Evolutionary conservation across 495 filamentous ascomycete species (phyloP), one percentile per base, ranked within the genome.

Genomic region (Annulohypoxylon maeteangense): DNA sequence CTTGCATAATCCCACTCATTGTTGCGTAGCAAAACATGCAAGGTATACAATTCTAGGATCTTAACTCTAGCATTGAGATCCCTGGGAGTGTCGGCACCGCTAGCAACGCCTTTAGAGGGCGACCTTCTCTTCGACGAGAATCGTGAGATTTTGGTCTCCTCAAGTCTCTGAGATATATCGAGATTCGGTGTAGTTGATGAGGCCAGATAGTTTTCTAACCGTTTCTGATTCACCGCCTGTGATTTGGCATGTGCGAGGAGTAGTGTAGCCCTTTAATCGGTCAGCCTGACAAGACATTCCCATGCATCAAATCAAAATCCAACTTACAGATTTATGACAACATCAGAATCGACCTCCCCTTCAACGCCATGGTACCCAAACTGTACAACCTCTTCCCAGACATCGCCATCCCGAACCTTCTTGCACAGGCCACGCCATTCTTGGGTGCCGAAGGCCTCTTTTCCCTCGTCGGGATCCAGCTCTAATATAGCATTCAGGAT

Each of bases 1-100:
- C 87, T 85, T 0, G 95, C 93, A 75, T 98, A 98, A 45, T 95
- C 91, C 95, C 96, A 99, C 81, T 98, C 93, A 34, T 90, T 88
- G 72, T 97, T 97, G 40, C 91, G 87, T 14, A 93, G 90, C 14
- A 99, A 89, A 18, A 98, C 92, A 79, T 98, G 95, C 4, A 99
- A 85, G 4, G 92, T 94, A 72, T 96, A 99, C 0, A 99, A 84
- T 80, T 99, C 96, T 42, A 98, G 90, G 51, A 99, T 90, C 80
- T 95, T 93, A 53, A 97, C 88, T 27, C 93, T 85, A 36, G 90
- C 86, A 58, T 87, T 86, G 16, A 93, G 83, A 75, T 94, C 92
- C 59, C 90, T 89, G 0, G 93, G 93, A 0, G 92, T 94, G 69
- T 91, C 87, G 25, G 92, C 89, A 63, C 91, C 91, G 70, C 82